A percentile compares a stretch with the other conserved stretches of the same genome.
phyloP scores from a whole-genome alignment of 2,329 filamentous ascomycete species.

The Stagonosporopsis chrysanthemi region DNA sequence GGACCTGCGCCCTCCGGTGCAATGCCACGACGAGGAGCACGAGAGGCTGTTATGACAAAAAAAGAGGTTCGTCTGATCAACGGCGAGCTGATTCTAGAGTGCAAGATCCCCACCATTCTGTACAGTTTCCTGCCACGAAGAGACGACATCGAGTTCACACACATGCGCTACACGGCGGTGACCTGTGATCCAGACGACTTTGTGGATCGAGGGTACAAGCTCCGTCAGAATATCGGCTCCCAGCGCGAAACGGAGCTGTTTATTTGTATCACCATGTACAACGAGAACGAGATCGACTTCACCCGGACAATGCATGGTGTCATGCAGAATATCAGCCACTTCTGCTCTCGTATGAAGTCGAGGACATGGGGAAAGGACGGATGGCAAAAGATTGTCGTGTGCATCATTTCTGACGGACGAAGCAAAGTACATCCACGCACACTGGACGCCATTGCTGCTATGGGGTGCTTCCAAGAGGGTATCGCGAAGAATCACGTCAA shows the following conservation, averaged over 20 bases:
- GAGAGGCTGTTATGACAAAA: conserved; percentile 85
- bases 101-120: conserved; percentile 97
- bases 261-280: conserved; percentile 99
- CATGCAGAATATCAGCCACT: conserved; percentile 97
- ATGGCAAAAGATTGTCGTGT: conserved; percentile 99
- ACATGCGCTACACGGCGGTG: conserved; percentile 99
- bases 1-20: conserved; percentile 86
- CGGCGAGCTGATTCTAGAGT: conserved; percentile 95
- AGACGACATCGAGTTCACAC: conserved; percentile 95
- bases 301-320: conserved; percentile 98
- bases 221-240: conserved; percentile 91
- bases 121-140: conserved; percentile 95
- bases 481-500: conserved; percentile 99
- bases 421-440: conserved; percentile 93
- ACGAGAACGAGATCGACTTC: conserved; percentile 96
- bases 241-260: conserved; percentile 92
- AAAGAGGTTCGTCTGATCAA: conserved; percentile 98
- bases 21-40: conserved; percentile 85
- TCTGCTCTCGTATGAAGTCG: conserved; percentile 90
- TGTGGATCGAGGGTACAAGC: conserved; percentile 83
- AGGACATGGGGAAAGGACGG: conserved; percentile 96
- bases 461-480: conserved; percentile 97
- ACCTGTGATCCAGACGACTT: conserved; percentile 98
- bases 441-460: conserved; percentile 90
- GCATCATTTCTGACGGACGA: conserved; percentile 92